phyloP scores from a whole-genome alignment of 805 yeast genomes.

The Brettanomyces custersianus region DNA sequence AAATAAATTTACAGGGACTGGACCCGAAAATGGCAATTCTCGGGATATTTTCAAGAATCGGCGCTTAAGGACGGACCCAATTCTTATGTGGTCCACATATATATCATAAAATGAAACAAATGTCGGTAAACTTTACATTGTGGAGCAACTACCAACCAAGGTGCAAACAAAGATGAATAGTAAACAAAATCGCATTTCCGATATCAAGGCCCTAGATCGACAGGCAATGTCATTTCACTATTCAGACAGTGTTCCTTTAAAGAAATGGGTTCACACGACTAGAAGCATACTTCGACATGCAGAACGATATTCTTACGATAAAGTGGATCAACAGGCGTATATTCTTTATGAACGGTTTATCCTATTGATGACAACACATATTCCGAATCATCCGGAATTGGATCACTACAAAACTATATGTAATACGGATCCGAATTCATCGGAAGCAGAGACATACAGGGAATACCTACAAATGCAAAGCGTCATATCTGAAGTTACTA shows the following conservation, averaged over 20 bases:
- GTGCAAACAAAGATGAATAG: too few species aligned
- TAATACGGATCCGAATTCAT: constrained; percentile 13
- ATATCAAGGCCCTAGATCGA: constrained; percentile 29
- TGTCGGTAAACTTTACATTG: too few species aligned
- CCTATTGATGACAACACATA: constrained; percentile 41
- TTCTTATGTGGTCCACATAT: too few species aligned
- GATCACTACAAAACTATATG: constrained; percentile 16
- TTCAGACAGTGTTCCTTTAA: constrained; percentile 39
- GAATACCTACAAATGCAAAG: constrained; percentile 19
- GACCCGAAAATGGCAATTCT: too few species aligned
- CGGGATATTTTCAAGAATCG: too few species aligned
- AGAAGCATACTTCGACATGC: constrained; percentile 39
- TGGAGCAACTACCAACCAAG: too few species aligned
- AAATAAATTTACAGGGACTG: too few species aligned
- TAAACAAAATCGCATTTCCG: not conserved
- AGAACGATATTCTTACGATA: constrained; percentile 32
- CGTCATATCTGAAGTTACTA: too few species aligned
- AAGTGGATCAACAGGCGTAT: constrained; percentile 41
- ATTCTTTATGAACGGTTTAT: constrained; percentile 49
- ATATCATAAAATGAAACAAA: too few species aligned
- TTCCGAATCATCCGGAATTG: constrained; percentile 39
- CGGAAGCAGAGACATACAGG: constrained; percentile 17
- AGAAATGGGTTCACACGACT: constrained; percentile 48
- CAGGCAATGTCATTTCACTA: constrained; percentile 48
- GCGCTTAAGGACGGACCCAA: too few species aligned